phyloP scores from a whole-genome alignment of 2,329 filamentous ascomycete species.

The Claviceps sp. region DNA sequence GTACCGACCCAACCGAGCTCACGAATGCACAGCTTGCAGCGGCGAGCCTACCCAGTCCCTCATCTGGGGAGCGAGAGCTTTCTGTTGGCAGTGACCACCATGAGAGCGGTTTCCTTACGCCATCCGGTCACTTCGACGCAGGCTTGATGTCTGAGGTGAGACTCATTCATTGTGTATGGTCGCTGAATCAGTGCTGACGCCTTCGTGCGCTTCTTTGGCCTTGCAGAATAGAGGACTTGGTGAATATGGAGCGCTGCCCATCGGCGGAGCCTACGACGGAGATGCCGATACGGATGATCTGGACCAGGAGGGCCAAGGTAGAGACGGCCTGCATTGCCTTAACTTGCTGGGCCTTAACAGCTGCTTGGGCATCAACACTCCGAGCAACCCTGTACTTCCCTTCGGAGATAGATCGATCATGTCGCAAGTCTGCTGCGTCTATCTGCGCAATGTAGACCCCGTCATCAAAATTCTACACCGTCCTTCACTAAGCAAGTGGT shows the following conservation, averaged over 20 bases:
- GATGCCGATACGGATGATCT: background rate
- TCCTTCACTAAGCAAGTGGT: slow-evolving; percentile 6
- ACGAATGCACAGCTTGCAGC: background rate
- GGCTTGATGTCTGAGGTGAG: background rate
- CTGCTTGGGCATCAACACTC: background rate
- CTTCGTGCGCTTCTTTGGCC: background rate
- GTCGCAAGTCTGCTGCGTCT: slow-evolving; percentile 3
- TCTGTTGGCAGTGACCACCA: background rate
- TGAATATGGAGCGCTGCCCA: background rate
- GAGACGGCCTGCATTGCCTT: background rate
- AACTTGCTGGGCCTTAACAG: background rate
- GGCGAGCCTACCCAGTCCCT: background rate
- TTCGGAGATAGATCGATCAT: background rate
- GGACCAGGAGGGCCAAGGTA: background rate
- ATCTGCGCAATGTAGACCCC: slow-evolving; percentile 8
- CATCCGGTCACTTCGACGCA: background rate
- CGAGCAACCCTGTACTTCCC: background rate
- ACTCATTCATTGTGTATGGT: too few relatives aligned
- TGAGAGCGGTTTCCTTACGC: background rate
- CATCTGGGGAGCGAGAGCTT: background rate
- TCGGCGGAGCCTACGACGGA: background rate
- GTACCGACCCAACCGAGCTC: background rate
- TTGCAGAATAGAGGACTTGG: background rate
- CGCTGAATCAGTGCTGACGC: background rate
- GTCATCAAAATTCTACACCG: slow-evolving; percentile 9